Conservation (phyloP, 1,284 basidiomycete species). For the Neonothopanus nambi region DNA sequence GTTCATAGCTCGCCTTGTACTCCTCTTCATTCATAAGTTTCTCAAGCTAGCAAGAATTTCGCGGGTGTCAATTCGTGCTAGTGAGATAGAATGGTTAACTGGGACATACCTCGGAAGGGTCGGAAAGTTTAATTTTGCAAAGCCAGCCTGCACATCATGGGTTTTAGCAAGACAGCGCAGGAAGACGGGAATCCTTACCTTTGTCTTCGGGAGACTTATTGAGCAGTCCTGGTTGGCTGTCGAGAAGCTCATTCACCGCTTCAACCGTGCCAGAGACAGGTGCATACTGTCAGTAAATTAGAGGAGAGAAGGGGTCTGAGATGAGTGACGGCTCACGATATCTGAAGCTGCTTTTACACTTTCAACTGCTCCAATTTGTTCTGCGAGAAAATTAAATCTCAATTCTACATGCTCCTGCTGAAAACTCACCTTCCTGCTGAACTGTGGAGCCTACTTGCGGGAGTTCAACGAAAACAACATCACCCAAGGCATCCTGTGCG, state of each 20-base stretch:
- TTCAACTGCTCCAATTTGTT: slow-evolving; percentile 93
- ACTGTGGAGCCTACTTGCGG: slow-evolving; percentile 73
- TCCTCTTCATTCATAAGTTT: slow-evolving; percentile 73
- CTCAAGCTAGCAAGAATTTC: slow-evolving; percentile 60
- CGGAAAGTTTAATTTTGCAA: slow-evolving; percentile 86
- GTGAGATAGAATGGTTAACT: not conserved
- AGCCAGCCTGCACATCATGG: slow-evolving; percentile 78
- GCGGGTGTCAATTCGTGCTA: not conserved
- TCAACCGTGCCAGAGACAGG: slow-evolving; percentile 86
- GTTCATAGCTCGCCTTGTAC: slow-evolving; percentile 77
- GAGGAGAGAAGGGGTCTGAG: slow-evolving; percentile 5
- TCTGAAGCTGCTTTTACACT: slow-evolving; percentile 98
- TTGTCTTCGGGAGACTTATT: slow-evolving; percentile 89
- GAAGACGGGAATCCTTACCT: slow-evolving; percentile 50
- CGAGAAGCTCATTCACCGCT: slow-evolving; percentile 78
- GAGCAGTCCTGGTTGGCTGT: slow-evolving; percentile 74
- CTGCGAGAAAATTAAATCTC: slow-evolving; percentile 42
- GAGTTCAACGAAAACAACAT: slow-evolving; percentile 97
- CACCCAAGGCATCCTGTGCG: slow-evolving; percentile 90
- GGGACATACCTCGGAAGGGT: slow-evolving; percentile 67
- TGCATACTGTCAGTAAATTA: slow-evolving; percentile 64
- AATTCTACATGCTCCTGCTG: slow-evolving; percentile 7
- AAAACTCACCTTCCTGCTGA: slow-evolving; percentile 71
- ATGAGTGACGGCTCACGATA: slow-evolving; percentile 59
- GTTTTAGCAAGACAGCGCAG: not conserved